A percentile compares a stretch with the other conserved stretches of the same genome.
Evolutionary conservation across 2,329 filamentous ascomycete genomes (phyloP).

Genomic region (Lachnellula suecica): DNA sequence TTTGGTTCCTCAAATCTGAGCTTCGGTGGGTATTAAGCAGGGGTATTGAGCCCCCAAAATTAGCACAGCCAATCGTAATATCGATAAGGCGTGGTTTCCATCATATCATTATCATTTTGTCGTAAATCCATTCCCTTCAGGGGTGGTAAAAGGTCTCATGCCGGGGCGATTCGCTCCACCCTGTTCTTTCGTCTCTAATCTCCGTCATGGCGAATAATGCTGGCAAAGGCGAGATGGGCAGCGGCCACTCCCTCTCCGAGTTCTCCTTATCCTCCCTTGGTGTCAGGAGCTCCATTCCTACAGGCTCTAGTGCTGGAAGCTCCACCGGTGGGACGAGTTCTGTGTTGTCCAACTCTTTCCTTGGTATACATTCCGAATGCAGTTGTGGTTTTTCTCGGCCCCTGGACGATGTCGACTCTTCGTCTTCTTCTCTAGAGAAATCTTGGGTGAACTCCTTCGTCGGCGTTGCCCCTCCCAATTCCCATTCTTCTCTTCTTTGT

Average conservation of each 20-base stretch:
- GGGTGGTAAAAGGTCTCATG: conserved; percentile 30
- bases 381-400: conserved; percentile 23
- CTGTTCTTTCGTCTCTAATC: conserved; percentile 21
- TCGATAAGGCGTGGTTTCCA: not conserved
- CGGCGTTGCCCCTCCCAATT: conserved; percentile 2
- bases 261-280: conserved; percentile 9
- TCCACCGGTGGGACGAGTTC: conserved; percentile 22
- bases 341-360: conserved; percentile 20
- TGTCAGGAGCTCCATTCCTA: conserved; percentile 23
- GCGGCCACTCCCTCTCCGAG: conserved; percentile 18
- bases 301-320: conserved; percentile 25
- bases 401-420: conserved; percentile 1
- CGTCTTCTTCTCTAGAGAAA: conserved; percentile 10
- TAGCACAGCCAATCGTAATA: not conserved
- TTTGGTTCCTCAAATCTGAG: not conserved
- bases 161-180: conserved; percentile 11
- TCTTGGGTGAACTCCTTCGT: conserved; percentile 10
- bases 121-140: conserved; percentile 14
- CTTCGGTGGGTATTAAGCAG: not conserved
- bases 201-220: conserved; percentile 24
- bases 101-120: not conserved
- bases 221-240: conserved; percentile 23
- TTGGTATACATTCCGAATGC: conserved; percentile 18
- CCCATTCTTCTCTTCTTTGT: conserved; percentile 13
- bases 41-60: not conserved